Percentiles rank a stretch among this genome's conserved stretches.
Conservation (phyloP, 305 asterid genomes). For the Fraxinus velutina region DNA sequence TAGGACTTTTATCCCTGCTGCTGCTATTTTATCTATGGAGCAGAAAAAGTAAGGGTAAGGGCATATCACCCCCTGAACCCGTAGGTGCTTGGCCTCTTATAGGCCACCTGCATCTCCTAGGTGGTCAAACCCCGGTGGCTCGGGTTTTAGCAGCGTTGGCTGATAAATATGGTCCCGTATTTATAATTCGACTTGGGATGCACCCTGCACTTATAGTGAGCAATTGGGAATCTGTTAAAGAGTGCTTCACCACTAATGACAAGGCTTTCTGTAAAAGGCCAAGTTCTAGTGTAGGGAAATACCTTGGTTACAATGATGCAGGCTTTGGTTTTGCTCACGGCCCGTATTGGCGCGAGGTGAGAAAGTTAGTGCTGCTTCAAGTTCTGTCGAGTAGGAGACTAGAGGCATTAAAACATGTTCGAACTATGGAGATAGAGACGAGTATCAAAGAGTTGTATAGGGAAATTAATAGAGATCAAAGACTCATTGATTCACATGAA, state of each 20-base stretch:
- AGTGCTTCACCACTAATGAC: constrained; percentile 52
- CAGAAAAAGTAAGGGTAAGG: not conserved
- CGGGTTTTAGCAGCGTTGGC: constrained; percentile 35
- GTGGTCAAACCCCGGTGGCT: constrained; percentile 20
- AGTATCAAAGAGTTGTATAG: constrained; percentile 35
- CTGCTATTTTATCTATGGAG: constrained; percentile 18
- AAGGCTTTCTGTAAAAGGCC: constrained; percentile 38
- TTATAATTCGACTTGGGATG: constrained; percentile 40
- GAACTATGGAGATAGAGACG: constrained; percentile 28
- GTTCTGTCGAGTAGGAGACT: constrained; percentile 38
- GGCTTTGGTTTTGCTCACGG: constrained; percentile 45
- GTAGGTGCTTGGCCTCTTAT: constrained; percentile 51
- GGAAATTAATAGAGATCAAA: not conserved
- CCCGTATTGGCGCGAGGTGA: constrained; percentile 48
- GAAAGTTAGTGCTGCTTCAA: constrained; percentile 36
- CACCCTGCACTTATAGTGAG: constrained; percentile 36
- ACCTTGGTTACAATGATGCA: constrained; percentile 46
- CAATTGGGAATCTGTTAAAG: constrained; percentile 43
- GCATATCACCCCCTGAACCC: constrained; percentile 28
- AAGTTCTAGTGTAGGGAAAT: constrained; percentile 22
- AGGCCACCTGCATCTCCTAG: constrained; percentile 49
- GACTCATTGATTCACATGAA: not conserved
- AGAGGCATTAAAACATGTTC: constrained; percentile 32
- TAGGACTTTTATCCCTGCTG: constrained; percentile 18
- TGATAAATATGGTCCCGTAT: constrained; percentile 39